A percentile compares a stretch with the other conserved stretches of the same genome.
phyloP scores from a whole-genome alignment of 768 basidiomycete species.

The Auricularia cornea region DNA sequence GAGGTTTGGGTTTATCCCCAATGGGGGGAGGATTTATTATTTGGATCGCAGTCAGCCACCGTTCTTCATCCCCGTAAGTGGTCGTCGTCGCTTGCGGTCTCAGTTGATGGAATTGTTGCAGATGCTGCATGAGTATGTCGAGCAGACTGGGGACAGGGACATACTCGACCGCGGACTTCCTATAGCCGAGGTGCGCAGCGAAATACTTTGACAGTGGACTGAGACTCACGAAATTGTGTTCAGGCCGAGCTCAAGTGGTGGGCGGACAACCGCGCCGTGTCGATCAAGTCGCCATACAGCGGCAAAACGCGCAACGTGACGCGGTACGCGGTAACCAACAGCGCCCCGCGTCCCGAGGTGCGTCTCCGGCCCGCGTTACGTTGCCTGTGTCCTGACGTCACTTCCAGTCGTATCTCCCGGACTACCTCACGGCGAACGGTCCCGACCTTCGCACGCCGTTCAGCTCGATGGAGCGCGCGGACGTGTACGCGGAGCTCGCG shows the following conservation, averaged over 20 bases:
- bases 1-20: constrained; percentile 82
- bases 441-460: constrained; percentile 39
- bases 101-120: too few species aligned
- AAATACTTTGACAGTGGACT: too few species aligned
- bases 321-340: constrained; percentile 72
- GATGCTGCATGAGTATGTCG: constrained; percentile 84
- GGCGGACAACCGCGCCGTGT: constrained; percentile 59
- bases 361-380: background rate
- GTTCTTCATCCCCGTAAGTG: constrained; percentile 65
- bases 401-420: constrained; percentile 29
- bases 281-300: constrained; percentile 63
- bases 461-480: constrained; percentile 46
- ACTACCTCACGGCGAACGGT: constrained; percentile 70
- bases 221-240: too few species aligned
- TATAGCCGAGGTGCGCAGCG: constrained; percentile 54
- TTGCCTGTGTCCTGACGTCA: constrained; percentile 2
- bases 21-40: constrained; percentile 90
- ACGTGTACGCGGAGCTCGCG: constrained; percentile 54
- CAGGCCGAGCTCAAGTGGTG: constrained; percentile 89
- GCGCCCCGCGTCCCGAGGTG: constrained; percentile 80
- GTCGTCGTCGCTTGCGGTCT: too few species aligned
- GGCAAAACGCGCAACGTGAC: constrained; percentile 57
- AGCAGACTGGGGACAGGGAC: constrained; percentile 57
- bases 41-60: constrained; percentile 90
- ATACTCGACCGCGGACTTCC: constrained; percentile 75